These are phyloP conservation scores for Nicotiana tomentosiformis DNA, from an alignment of 257 asterid species.

Conservation along the genomic window DNA sequence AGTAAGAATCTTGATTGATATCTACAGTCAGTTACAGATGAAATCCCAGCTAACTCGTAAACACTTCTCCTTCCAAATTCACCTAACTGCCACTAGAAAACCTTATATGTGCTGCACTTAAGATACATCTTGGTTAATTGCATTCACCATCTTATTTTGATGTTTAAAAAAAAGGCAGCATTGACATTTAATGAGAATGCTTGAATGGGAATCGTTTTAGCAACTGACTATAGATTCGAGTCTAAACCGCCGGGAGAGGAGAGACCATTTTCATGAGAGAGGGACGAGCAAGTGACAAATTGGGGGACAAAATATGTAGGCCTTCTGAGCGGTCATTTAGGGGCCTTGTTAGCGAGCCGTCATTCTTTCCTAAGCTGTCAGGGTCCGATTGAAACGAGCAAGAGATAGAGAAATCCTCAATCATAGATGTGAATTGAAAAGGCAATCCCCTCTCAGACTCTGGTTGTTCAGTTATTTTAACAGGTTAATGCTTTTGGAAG, in stretches of 20 bases:
- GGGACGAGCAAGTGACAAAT: too few species aligned
- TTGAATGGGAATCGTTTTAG: constrained; percentile 3
- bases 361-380: too few species aligned
- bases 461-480: not conserved
- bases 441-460: not conserved
- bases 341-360: too few species aligned
- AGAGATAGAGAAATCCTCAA: too few species aligned
- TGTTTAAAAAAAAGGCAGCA: not conserved
- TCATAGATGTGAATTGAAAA: too few species aligned
- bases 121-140: not conserved
- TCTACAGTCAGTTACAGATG: not conserved
- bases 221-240: not conserved
- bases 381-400: too few species aligned
- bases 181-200: constrained; percentile 4
- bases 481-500: not conserved
- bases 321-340: too few species aligned
- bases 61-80: not conserved
- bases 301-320: too few species aligned
- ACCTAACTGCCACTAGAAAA: not conserved
- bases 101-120: not conserved
- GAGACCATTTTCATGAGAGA: not conserved
- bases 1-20: not conserved
- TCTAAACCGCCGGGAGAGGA: not conserved
- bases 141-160: not conserved
- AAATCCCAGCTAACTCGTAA: not conserved